phyloP scores from a whole-genome alignment of 2,329 filamentous ascomycete species.

The Fusarium coffeatum region DNA sequence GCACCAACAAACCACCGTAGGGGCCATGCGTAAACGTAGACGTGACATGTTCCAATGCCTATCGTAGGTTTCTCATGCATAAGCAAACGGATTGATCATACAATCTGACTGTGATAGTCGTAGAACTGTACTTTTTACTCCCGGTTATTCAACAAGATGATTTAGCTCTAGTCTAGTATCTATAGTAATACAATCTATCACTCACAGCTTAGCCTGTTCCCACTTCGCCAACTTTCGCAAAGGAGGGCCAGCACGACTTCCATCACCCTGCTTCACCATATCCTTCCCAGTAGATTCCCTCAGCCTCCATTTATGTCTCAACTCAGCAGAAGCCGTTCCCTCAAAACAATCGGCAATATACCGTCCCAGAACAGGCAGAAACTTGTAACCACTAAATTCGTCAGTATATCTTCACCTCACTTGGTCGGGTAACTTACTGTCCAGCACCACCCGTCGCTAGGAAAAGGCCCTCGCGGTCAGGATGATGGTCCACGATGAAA shows the following conservation, averaged over 20 bases:
- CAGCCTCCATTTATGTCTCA: slow-evolving; percentile 50
- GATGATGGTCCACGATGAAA: slow-evolving; percentile 70
- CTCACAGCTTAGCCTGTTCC: slow-evolving; percentile 48
- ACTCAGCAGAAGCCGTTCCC: slow-evolving; percentile 43
- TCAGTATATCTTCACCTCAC: neutral
- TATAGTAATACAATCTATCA: neutral
- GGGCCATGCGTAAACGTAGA: slow-evolving; percentile 41
- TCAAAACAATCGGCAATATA: slow-evolving; percentile 51
- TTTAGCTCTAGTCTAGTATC: neutral
- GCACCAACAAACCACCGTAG: slow-evolving; percentile 38
- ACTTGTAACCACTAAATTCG: slow-evolving; percentile 34
- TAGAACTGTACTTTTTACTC: neutral
- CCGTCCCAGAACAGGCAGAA: slow-evolving; percentile 33
- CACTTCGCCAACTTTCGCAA: slow-evolving; percentile 39
- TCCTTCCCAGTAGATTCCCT: slow-evolving; percentile 15
- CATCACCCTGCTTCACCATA: slow-evolving; percentile 44
- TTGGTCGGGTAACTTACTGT: slow-evolving; percentile 27
- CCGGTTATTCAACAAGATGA: neutral
- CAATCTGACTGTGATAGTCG: neutral
- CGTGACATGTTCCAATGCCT: slow-evolving; percentile 15
- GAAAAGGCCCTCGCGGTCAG: slow-evolving; percentile 59
- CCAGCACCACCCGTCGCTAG: slow-evolving; percentile 56
- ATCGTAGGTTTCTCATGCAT: neutral
- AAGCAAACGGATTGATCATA: neutral
- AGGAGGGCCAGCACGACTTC: slow-evolving; percentile 47